Base-by-base conservation (phyloP, 1,284 basidiomycete genomes). In the Malassezia psittaci region DNA sequence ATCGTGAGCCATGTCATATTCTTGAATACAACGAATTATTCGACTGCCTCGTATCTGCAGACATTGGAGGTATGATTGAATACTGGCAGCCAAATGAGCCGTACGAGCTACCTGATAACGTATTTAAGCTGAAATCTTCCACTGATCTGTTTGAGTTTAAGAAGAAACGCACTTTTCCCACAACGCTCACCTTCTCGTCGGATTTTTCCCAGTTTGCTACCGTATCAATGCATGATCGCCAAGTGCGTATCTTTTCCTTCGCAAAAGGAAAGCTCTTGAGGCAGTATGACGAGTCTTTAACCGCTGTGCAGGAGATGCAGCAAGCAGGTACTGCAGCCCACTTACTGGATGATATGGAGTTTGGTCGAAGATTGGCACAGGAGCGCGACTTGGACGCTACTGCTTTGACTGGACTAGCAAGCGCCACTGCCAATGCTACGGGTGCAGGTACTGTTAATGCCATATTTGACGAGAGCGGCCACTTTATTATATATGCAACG, bases 101-200 rank as follows among this genome's bases (percentile, higher is more conserved):
- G 0, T 84, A 83, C 62, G 82, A 85, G 52, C 79, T 87, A 5
- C 79, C 83, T 0, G 45, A 54, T 3, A 85, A 85, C 1, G 76
- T 96, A 59, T 99, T 93, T 88, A 80, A 84, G 42, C 90, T 82
- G 79, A 98, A 98, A 76, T 87, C 83, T 42, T 81, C 83, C 41
- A 98, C 94, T 0, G 90, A 96, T 69, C 77, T 98, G 33, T 98
- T 96, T 76, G 91, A 96, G 63, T 99, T 98, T 78, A 96, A 96
- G 78, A 99, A 96, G 82, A 88, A 86, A 53, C 13, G 77, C 54
- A 87, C 88, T 3, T 84, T 83, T 11, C 90, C 93, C 1, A 88
- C 90, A 2, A 89, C 88, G 55, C 81, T 98, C 52, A 88, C 87
- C 3, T 82, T 98, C 60, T 93, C 90, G 0, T 90, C 89, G 2